Percentiles rank a stretch among this genome's conserved stretches.
Evolutionary conservation across 257 asterid genomes (phyloP).

Genomic region (Forsythia viridissima): DNA sequence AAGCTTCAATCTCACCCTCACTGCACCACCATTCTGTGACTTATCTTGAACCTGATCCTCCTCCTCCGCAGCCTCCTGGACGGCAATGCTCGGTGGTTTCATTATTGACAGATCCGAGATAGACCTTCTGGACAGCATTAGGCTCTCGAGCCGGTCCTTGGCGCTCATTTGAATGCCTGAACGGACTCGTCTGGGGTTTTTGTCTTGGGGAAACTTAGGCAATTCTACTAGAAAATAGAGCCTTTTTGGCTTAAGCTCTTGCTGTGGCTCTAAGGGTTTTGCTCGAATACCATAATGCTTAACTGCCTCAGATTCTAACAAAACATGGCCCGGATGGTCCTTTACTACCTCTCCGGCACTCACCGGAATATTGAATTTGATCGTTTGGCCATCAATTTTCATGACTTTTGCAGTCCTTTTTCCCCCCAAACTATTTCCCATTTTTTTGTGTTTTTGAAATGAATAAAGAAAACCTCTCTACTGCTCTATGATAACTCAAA

Average conservation of each 20-base stretch:
- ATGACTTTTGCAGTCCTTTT: constrained; percentile 64
- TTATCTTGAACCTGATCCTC: not conserved
- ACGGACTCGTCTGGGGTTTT: constrained; percentile 60
- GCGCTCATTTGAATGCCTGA: constrained; percentile 96
- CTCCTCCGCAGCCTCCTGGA: constrained; percentile 13
- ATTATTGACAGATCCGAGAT: constrained; percentile 64
- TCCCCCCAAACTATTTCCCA: constrained; percentile 84
- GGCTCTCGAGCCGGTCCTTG: constrained; percentile 86
- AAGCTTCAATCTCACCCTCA: constrained; percentile 67
- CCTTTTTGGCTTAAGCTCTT: constrained; percentile 67
- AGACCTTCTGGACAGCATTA: constrained; percentile 80
- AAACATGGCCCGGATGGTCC: constrained; percentile 58
- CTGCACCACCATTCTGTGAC: constrained; percentile 25
- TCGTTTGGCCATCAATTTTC: constrained; percentile 74
- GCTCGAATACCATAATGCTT: constrained; percentile 80
- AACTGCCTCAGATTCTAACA: constrained; percentile 79
- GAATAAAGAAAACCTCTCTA: not conserved
- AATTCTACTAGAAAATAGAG: constrained; percentile 78
- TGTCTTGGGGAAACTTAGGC: constrained; percentile 59
- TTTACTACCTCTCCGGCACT: constrained; percentile 63
- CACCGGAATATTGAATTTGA: constrained; percentile 62
- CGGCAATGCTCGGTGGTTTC: constrained; percentile 54
- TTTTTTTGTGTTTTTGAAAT: constrained; percentile 5
- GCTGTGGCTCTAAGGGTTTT: constrained; percentile 74
- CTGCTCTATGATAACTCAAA: not conserved